Evolutionary conservation across 176 grass and related monocot species (phyloP).

Genomic region (Oryza coarctata): DNA sequence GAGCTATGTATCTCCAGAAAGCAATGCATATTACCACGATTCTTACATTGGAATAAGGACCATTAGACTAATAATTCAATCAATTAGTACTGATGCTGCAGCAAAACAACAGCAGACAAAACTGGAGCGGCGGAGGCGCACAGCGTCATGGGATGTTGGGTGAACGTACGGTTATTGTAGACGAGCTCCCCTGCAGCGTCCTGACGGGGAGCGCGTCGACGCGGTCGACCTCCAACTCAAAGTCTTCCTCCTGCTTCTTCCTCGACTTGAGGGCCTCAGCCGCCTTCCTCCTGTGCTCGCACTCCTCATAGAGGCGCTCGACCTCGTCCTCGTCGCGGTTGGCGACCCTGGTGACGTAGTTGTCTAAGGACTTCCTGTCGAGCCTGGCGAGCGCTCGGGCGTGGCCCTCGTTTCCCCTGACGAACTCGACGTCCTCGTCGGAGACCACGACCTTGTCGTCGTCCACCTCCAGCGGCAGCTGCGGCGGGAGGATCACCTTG

Average conservation of each 20-base stretch:
- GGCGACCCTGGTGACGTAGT: slow-evolving; percentile 56
- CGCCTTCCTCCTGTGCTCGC: slow-evolving; percentile 53
- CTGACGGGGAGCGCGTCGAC: slow-evolving; percentile 66
- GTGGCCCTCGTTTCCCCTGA: slow-evolving; percentile 32
- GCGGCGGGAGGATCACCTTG: slow-evolving; percentile 84
- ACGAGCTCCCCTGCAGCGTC: slow-evolving; percentile 66
- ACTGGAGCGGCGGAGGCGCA: too few species aligned
- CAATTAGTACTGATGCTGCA: too few species aligned
- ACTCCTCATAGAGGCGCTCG: slow-evolving; percentile 79
- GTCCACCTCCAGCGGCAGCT: slow-evolving; percentile 57
- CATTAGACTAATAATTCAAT: too few species aligned
- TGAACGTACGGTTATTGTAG: slow-evolving; percentile 50
- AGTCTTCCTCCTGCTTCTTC: slow-evolving; percentile 33
- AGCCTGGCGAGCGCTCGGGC: slow-evolving; percentile 32
- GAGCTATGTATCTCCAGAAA: too few species aligned
- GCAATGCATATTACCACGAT: too few species aligned
- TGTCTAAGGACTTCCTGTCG: slow-evolving; percentile 59
- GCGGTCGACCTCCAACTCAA: slow-evolving; percentile 70
- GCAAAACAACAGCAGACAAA: too few species aligned
- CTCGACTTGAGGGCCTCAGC: slow-evolving; percentile 20
- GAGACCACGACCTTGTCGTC: slow-evolving; percentile 67
- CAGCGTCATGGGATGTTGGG: too few species aligned
- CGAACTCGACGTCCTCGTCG: slow-evolving; percentile 67
- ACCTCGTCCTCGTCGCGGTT: slow-evolving; percentile 61
- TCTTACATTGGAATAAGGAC: too few species aligned